Evolutionary conservation across 208 protist genomes (phyloP).

Genomic region (Perkinsela sp.): DNA sequence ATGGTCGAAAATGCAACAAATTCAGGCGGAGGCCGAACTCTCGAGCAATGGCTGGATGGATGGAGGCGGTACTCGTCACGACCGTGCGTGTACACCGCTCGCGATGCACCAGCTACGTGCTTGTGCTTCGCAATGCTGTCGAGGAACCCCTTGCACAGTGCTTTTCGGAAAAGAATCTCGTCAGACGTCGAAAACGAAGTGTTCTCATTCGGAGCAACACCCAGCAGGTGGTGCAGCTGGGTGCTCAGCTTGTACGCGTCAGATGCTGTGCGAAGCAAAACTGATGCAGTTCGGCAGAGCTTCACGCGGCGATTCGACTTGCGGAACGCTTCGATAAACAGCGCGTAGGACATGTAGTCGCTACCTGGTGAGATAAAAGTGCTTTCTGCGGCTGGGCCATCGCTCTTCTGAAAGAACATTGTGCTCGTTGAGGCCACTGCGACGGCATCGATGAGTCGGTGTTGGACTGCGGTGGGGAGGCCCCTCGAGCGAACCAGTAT

Average conservation of each 20-base stretch:
- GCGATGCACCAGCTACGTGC: not conserved
- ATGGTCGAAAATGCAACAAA: constrained; percentile 44
- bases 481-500: not conserved
- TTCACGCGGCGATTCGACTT: not conserved
- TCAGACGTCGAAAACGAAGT: not conserved
- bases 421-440: not conserved
- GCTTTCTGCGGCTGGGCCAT: not conserved
- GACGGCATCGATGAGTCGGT: not conserved
- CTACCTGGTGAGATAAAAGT: not conserved
- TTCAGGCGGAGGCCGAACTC: constrained; percentile 28
- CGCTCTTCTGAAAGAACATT: not conserved
- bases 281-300: not conserved
- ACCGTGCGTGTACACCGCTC: not conserved
- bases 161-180: not conserved
- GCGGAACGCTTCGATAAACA: not conserved
- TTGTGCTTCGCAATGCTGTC: not conserved
- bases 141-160: not conserved
- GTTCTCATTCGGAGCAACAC: not conserved
- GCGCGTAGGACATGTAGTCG: not conserved
- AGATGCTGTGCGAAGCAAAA: not conserved
- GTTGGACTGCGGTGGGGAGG: not conserved
- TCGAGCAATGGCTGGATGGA: not conserved
- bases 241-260: not conserved
- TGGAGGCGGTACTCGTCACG: not conserved
- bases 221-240: not conserved